A percentile compares a stretch with the other conserved stretches of the same genome.
These are phyloP conservation scores for Monosporascus sp. DNA, from an alignment of 2,329 filamentous ascomycete genomes.

Conservation along the genomic window DNA sequence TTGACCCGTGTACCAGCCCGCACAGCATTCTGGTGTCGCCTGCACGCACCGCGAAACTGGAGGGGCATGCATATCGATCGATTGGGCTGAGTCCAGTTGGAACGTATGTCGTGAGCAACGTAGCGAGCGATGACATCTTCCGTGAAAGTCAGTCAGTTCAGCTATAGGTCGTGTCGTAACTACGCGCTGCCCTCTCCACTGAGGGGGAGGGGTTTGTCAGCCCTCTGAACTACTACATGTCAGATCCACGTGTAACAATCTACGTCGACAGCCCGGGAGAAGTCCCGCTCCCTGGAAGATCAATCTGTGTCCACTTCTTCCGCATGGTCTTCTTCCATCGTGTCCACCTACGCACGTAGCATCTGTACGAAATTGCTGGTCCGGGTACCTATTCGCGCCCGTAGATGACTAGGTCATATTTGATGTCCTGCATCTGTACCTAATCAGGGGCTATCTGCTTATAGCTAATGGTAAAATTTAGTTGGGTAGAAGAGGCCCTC, in stretches of 20 bases:
- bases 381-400: neutral
- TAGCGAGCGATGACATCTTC: no score
- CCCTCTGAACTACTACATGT: neutral
- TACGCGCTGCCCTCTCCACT: neutral
- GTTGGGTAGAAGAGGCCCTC: slow-evolving; percentile 2
- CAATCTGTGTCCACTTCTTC: neutral
- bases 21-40: no score
- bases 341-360: neutral
- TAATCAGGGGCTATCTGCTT: slow-evolving; percentile 5
- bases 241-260: neutral
- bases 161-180: no score
- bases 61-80: no score
- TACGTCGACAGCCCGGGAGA: neutral
- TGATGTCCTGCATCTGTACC: slow-evolving; percentile 17
- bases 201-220: neutral
- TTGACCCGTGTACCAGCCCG: no score
- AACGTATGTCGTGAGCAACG: no score
- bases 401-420: neutral
- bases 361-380: no score
- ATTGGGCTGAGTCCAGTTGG: no score
- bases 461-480: no score
- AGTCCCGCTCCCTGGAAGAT: neutral
- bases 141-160: no score
- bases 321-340: neutral
- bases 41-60: no score